phyloP scores from a whole-genome alignment of 495 filamentous ascomycete genomes.

The Neurospora sp. region DNA sequence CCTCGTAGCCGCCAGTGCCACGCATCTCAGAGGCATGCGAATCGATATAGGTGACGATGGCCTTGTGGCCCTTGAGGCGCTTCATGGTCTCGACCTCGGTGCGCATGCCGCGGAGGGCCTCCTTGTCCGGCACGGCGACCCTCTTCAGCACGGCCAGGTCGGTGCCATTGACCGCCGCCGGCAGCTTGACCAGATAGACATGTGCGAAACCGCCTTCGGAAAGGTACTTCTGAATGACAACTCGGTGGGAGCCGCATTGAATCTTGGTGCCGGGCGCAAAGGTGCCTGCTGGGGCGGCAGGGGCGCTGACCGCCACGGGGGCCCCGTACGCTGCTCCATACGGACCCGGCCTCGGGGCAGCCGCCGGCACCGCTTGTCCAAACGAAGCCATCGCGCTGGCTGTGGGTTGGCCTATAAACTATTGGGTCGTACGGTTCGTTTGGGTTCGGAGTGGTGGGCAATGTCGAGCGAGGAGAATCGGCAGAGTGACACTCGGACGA shows the following conservation, averaged over 20 bases:
- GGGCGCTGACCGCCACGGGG: slow-evolving; percentile 29
- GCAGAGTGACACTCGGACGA: neutral
- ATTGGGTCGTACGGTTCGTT: neutral
- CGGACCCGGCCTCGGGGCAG: slow-evolving; percentile 22
- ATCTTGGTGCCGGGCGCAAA: slow-evolving; percentile 92
- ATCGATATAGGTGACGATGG: slow-evolving; percentile 97
- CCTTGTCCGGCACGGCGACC: slow-evolving; percentile 95
- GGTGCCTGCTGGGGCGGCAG: slow-evolving; percentile 70
- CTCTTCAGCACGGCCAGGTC: slow-evolving; percentile 87
- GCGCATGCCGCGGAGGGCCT: slow-evolving; percentile 87
- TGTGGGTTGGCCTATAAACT: neutral
- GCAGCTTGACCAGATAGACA: slow-evolving; percentile 88
- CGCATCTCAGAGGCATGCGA: slow-evolving; percentile 91
- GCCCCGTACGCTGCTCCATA: slow-evolving; percentile 20
- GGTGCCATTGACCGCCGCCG: slow-evolving; percentile 64
- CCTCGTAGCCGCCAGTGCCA: slow-evolving; percentile 84
- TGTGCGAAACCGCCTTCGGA: slow-evolving; percentile 98
- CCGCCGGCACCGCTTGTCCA: slow-evolving; percentile 29
- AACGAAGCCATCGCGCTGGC: slow-evolving; percentile 33
- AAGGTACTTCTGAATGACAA: slow-evolving; percentile 94
- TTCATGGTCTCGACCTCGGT: slow-evolving; percentile 99
- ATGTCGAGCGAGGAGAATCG: neutral
- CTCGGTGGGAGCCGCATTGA: slow-evolving; percentile 83
- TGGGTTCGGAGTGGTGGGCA: neutral
- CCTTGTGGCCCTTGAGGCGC: slow-evolving; percentile 87